phyloP scores from a whole-genome alignment of 305 asterid species.

The Fraxinus albicans region DNA sequence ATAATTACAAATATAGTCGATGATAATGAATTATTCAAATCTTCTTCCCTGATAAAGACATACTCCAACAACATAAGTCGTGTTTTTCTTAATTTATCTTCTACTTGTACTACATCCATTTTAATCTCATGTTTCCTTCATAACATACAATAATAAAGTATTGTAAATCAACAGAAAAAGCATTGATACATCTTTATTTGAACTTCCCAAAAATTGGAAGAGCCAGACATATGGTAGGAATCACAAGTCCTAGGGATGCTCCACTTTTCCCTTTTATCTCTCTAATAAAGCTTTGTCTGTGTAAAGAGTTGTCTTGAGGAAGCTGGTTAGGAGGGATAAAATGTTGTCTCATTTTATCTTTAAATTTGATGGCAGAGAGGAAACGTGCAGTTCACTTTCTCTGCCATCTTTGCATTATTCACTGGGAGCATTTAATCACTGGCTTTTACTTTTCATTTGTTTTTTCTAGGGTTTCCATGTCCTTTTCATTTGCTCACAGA shows the following conservation, averaged over 20 bases:
- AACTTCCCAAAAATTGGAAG: neutral
- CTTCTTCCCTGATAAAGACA: neutral
- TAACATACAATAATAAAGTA: neutral
- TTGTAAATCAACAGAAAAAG: neutral
- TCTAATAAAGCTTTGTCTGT: neutral
- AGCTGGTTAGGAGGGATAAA: neutral
- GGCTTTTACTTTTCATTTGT: conserved; percentile 12
- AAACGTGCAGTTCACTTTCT: conserved; percentile 34
- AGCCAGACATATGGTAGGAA: neutral
- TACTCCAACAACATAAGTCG: neutral
- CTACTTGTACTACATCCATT: neutral
- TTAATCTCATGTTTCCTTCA: neutral
- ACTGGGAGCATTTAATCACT: conserved; percentile 27
- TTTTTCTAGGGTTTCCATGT: conserved; percentile 19
- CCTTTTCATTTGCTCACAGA: conserved; percentile 24
- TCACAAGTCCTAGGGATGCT: conserved; percentile 14
- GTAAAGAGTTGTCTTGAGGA: neutral
- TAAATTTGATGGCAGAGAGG: conserved; percentile 22
- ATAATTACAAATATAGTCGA: too few relatives aligned
- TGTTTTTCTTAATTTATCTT: neutral
- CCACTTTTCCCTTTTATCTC: neutral
- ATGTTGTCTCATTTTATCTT: neutral
- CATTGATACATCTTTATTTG: neutral
- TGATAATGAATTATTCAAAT: neutral
- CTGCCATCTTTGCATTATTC: conserved; percentile 38